These are phyloP conservation scores for Arxiozyma heterogenica DNA, from an alignment of 1,139 yeast species.

Conservation along the genomic window DNA sequence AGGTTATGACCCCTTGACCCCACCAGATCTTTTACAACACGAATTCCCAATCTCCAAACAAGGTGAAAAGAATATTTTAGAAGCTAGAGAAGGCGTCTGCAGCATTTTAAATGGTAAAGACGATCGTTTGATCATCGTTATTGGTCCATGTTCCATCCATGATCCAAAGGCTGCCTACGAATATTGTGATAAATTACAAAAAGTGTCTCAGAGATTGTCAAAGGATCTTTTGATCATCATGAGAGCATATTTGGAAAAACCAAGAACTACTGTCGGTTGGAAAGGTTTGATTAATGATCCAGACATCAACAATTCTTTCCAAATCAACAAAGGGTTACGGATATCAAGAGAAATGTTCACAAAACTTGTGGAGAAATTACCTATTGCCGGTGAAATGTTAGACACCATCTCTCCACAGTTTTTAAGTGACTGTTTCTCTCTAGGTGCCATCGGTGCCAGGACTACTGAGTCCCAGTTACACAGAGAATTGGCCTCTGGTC, in stretches of 20 bases:
- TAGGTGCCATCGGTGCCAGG: conserved; percentile 97
- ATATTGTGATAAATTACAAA: conserved; percentile 60
- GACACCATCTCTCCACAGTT: conserved; percentile 96
- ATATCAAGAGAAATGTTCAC: conserved; percentile 82
- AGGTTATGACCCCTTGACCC: conserved; percentile 91
- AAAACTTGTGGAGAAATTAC: conserved; percentile 69
- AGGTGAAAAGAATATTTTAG: conserved; percentile 52
- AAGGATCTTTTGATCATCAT: conserved; percentile 77
- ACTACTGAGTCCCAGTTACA: conserved; percentile 96
- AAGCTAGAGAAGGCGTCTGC: conserved; percentile 71
- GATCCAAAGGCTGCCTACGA: conserved; percentile 91
- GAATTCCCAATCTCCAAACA: conserved; percentile 65
- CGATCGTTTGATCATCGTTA: conserved; percentile 71
- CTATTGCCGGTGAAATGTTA: conserved; percentile 96
- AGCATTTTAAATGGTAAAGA: conserved; percentile 65
- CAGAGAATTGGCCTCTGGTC: conserved; percentile 90
- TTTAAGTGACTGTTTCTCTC: conserved; percentile 77
- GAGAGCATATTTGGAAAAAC: conserved; percentile 98
- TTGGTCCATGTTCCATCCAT: conserved; percentile 96
- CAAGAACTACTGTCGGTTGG: conserved; percentile 99
- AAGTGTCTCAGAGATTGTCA: conserved; percentile 52
- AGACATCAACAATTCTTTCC: conserved; percentile 86
- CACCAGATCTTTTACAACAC: conserved; percentile 90
- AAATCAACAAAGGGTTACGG: conserved; percentile 88
- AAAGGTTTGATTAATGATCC: conserved; percentile 97